phyloP scores from a whole-genome alignment of 371 early-diverging fungal genomes.

The Lichtheimia ramosa region DNA sequence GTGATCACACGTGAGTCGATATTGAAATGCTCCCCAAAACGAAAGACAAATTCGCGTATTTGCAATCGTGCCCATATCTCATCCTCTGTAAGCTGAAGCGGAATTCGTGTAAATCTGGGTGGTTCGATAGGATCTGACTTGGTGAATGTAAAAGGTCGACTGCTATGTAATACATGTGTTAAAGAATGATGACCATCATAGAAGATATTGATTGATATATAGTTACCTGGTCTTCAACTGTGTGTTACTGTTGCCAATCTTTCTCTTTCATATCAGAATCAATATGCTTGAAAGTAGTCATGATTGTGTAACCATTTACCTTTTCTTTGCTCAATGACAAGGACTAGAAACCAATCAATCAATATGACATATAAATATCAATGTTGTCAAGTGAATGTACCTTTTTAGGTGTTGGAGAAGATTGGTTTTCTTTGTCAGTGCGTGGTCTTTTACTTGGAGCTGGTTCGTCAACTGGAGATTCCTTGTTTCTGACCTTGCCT shows the following conservation, averaged over 20 bases:
- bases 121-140: constrained; percentile 13
- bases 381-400: background rate
- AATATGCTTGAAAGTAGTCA: background rate
- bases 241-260: background rate
- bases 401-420: background rate
- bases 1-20: constrained; percentile 20
- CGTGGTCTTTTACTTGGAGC: background rate
- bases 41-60: constrained; percentile 45
- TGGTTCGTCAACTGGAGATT: background rate
- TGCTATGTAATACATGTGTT: background rate
- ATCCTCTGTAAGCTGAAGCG: constrained; percentile 31
- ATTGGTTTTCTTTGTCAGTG: background rate
- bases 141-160: constrained; percentile 1
- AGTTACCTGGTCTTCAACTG: background rate
- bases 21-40: constrained; percentile 38
- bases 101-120: constrained; percentile 23
- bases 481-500: background rate
- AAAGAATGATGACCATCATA: background rate
- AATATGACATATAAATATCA: background rate
- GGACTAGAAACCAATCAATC: background rate
- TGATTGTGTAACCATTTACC: background rate
- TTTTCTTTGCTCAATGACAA: background rate
- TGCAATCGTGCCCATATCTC: constrained; percentile 45
- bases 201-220: background rate
- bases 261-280: background rate